Evolutionary conservation across 2,329 filamentous ascomycete species (phyloP), one percentile per base, ranked within the genome.

Genomic region (Huntiella moniliformis): DNA sequence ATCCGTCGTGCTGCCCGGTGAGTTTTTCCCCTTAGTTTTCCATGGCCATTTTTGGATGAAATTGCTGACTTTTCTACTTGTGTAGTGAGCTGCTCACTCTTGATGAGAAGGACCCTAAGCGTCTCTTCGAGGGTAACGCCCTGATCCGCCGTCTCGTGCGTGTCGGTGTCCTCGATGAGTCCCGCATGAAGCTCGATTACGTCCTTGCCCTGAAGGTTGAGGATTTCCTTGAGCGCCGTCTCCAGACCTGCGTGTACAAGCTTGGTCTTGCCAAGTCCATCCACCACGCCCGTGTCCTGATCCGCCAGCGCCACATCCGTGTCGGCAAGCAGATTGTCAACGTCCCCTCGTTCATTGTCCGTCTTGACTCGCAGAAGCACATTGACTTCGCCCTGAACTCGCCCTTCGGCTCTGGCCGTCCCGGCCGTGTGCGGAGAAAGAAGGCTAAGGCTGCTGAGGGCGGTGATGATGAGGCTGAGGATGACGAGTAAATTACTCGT

Each of bases 121-220:
- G 91, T 73, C 87, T 98, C 58, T 98, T 98, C 77, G 91, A 98
- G 79, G 91, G 91, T 71, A 98, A 98, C 71, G 91, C 91, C 67
- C 79, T 98, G 67, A 98, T 98, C 82, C 91, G 91, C 68, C 91
- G 91, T 83, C 86, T 98, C 58, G 91, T 98, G 57, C 91, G 91
- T 68, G 87, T 96, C 66, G 91, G 91, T 84, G 91, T 98, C 63
- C 85, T 98, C 63, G 91, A 98, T 68, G 91, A 98, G 77, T 87
- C 87, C 67, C 91, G 91, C 79, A 98, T 98, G 91, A 98, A 95
- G 83, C 91, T 98, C 77, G 91, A 98, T 95, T 95, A 98, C 82
- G 91, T 98, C 65, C 74, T 98, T 65, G 91, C 91, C 71, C 81
- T 98, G 53, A 93, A 94, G 78, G 82, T 92, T 62, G 91, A 98